A percentile compares a stretch with the other conserved stretches of the same genome.
phyloP scores from a whole-genome alignment of 768 basidiomycete genomes.

The Podaxis mareebaensis region DNA sequence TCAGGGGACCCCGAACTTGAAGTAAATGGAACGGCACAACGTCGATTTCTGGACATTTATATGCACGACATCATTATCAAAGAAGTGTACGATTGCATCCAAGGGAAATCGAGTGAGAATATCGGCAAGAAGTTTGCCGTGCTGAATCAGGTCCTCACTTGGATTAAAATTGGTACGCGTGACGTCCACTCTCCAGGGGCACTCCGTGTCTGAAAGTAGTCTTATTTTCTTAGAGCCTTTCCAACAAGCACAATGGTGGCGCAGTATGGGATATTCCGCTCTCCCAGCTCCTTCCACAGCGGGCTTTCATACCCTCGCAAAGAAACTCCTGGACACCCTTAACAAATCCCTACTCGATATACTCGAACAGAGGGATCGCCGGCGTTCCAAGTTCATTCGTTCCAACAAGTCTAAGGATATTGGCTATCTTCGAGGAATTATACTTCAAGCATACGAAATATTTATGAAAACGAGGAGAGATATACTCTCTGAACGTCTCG shows the following conservation, averaged over 20 bases:
- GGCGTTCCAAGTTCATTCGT: too few relatives aligned
- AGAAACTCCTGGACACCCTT: neutral
- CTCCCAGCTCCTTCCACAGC: neutral
- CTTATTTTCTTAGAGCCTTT: neutral
- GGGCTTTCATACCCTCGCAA: neutral
- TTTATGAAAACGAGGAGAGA: too few relatives aligned
- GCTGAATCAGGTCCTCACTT: neutral
- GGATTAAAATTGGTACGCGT: neutral
- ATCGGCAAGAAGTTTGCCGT: neutral
- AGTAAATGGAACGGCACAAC: neutral
- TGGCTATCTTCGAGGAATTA: too few relatives aligned
- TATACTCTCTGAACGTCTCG: too few relatives aligned
- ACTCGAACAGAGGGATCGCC: too few relatives aligned
- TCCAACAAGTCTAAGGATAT: too few relatives aligned
- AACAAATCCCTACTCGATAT: neutral
- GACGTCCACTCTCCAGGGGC: too few relatives aligned
- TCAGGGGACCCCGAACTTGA: neutral
- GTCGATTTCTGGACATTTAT: neutral
- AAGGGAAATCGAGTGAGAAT: neutral
- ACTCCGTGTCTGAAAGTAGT: too few relatives aligned
- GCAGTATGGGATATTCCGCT: neutral
- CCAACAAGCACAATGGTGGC: neutral
- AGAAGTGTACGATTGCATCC: neutral
- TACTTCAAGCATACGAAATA: too few relatives aligned
- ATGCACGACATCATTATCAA: neutral